Evolutionary conservation across 2,329 filamentous ascomycete genomes (phyloP).

Genomic region (Trichoderma polysporum): DNA sequence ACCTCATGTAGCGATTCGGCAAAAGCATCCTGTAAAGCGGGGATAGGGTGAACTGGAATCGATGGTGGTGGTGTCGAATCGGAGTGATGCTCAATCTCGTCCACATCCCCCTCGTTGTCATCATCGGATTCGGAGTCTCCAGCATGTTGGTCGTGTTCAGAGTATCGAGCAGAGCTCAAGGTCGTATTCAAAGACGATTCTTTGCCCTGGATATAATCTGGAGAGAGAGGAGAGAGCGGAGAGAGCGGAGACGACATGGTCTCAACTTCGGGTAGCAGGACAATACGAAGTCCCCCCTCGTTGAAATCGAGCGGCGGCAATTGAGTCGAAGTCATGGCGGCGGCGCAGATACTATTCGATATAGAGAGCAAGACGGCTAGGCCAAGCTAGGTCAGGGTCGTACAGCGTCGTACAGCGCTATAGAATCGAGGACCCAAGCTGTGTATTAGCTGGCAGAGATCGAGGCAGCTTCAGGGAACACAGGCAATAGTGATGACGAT

Average conservation of each 20-base stretch:
- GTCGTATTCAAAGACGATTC: not conserved
- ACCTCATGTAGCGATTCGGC: constrained; percentile 78
- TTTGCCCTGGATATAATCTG: not conserved
- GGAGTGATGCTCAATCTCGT: constrained; percentile 21
- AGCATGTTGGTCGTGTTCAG: not conserved
- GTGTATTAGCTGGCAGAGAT: not conserved
- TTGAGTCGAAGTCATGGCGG: constrained; percentile 31
- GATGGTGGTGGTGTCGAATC: constrained; percentile 22
- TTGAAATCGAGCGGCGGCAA: constrained; percentile 33
- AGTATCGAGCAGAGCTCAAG: constrained; percentile 18
- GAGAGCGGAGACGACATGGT: constrained; percentile 5
- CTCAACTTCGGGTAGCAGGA: constrained; percentile 29
- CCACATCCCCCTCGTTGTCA: constrained; percentile 13
- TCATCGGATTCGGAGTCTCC: constrained; percentile 11
- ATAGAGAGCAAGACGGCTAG: not conserved
- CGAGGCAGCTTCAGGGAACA: not conserved
- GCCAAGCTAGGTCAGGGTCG: not conserved
- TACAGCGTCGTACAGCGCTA: not conserved
- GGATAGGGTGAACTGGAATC: constrained; percentile 62
- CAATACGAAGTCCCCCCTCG: constrained; percentile 32
- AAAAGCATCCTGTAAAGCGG: constrained; percentile 76
- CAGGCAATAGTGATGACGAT: not conserved
- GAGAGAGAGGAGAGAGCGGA: constrained; percentile 11
- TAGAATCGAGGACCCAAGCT: not conserved
- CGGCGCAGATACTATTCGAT: not conserved